A percentile compares a stretch with the other conserved stretches of the same genome.
Conservation (phyloP, 1,284 basidiomycete genomes). For the Ustilago loliicola region DNA sequence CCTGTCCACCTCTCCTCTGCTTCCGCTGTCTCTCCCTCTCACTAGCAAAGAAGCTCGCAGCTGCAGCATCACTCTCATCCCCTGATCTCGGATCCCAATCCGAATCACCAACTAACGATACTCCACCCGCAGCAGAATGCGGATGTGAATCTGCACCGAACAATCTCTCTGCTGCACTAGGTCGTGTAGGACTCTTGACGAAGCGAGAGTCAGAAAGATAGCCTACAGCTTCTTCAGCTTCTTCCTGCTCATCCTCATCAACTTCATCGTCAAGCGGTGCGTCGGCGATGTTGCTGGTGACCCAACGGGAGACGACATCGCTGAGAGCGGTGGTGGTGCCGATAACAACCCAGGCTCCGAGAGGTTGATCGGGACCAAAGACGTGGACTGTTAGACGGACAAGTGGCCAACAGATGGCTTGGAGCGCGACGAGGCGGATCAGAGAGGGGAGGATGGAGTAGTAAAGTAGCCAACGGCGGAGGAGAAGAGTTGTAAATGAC, state of each 20-base stretch:
- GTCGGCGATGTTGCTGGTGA: conserved; percentile 69
- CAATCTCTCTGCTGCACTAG: conserved; percentile 22
- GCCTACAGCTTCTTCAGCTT: conserved; percentile 26
- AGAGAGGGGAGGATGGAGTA: conserved; percentile 84
- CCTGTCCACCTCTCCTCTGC: conserved; percentile 43
- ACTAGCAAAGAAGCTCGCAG: conserved; percentile 25
- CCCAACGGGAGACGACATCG: conserved; percentile 67
- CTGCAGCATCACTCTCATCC: conserved; percentile 45
- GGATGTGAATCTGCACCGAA: conserved; percentile 18
- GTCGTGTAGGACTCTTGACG: conserved; percentile 25
- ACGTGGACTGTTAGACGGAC: conserved; percentile 81
- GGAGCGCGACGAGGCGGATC: conserved; percentile 83
- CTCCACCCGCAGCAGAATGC: conserved; percentile 3
- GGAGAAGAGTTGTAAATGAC: conserved; percentile 81
- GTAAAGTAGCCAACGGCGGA: conserved; percentile 84
- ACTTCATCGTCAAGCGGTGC: conserved; percentile 47
- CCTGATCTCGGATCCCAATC: conserved; percentile 50
- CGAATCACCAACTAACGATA: conserved; percentile 19
- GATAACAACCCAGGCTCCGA: conserved; percentile 82
- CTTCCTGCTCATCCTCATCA: conserved; percentile 40
- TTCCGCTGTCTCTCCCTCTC: conserved; percentile 39
- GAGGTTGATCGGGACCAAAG: conserved; percentile 78
- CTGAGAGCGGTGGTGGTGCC: conserved; percentile 78
- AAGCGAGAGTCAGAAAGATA: conserved; percentile 34
- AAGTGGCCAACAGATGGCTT: conserved; percentile 87